Percentiles rank a stretch among this genome's conserved stretches.
phyloP scores from a whole-genome alignment of 2,329 filamentous ascomycete genomes.

The Beauveria brongniartii region DNA sequence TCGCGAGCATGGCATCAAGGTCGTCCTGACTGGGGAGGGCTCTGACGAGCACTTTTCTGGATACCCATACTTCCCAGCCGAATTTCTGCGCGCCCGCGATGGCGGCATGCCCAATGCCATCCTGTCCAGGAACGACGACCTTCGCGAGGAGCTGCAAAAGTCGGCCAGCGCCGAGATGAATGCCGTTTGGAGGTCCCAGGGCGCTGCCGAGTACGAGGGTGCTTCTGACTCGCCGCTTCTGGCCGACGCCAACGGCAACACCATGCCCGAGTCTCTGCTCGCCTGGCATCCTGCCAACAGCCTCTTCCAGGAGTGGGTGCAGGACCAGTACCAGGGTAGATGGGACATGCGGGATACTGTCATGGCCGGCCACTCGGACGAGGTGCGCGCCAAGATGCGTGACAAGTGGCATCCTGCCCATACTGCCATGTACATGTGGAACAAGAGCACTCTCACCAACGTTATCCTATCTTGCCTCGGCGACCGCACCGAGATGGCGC shows the following conservation, averaged over 20 bases:
- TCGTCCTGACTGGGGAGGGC: conserved; percentile 45
- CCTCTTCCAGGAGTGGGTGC: neutral
- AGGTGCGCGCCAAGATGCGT: conserved; percentile 16
- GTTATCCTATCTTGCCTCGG: conserved; percentile 23
- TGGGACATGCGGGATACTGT: neutral
- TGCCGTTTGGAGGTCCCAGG: neutral
- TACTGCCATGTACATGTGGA: conserved; percentile 20
- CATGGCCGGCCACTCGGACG: conserved; percentile 12
- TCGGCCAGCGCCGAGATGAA: neutral
- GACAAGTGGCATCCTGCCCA: conserved; percentile 24
- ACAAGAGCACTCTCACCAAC: conserved; percentile 18
- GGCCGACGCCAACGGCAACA: neutral
- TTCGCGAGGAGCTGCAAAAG: neutral
- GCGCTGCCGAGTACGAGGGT: neutral
- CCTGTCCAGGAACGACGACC: conserved; percentile 7
- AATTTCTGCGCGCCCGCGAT: conserved; percentile 43
- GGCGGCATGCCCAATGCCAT: conserved; percentile 22
- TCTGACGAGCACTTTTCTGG: conserved; percentile 48
- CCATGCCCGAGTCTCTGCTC: neutral
- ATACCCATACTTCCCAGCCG: conserved; percentile 37
- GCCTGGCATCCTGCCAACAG: neutral
- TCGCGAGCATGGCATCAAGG: conserved; percentile 39
- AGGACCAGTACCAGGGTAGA: neutral
- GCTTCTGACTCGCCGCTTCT: neutral
- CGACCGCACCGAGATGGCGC: conserved; percentile 29